Evolutionary conservation across 2,329 filamentous ascomycete genomes (phyloP), one percentile per base, ranked within the genome.

Genomic region (Neobulgaria alba): DNA sequence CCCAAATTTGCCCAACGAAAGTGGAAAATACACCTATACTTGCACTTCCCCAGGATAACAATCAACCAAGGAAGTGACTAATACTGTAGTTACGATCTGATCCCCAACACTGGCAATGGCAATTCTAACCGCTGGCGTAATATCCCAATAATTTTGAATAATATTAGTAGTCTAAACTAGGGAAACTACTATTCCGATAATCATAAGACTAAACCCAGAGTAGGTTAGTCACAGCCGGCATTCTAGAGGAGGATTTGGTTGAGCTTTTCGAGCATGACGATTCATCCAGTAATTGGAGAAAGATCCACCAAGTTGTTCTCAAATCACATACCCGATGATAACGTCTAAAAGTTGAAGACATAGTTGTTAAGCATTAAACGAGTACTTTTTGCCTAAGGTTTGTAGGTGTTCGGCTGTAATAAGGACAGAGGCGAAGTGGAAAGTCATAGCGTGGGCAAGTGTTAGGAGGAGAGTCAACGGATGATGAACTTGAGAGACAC

Each of bases 51-150:
- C 62, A 2, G 61, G 65, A 45, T 75, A 68, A 50, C 71, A 74
- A 48, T 79, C 76, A 1, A 80, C 69, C 0, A 73, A 69, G 53
- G 77, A 79, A 0, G 76, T 78, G 17, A 77, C 70, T 32, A 76
- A 53, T 2, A 78, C 69, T 0, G 76, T 79, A 0, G 75, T 79
- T 12, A 78, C 65, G 31, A 80, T 69, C 55, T 79, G 75, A 44
- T 77, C 77, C 0, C 76, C 75, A 4, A 66, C 69, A 1, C 67
- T 68, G 0, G 63, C 65, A 45, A 73, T 67, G 2, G 65, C 73
- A 4, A 65, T 66, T 3, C 75, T 74, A 12, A 78, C 52, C 10
- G 75, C 61, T 0, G 75, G 75, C 0, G 72, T 75, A 4, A 77
- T 65, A 41, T 77, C 72, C 69, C 72, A 79, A 2, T 65, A 54